phyloP scores from a whole-genome alignment of 495 filamentous ascomycete species.

The Neurospora sp. region DNA sequence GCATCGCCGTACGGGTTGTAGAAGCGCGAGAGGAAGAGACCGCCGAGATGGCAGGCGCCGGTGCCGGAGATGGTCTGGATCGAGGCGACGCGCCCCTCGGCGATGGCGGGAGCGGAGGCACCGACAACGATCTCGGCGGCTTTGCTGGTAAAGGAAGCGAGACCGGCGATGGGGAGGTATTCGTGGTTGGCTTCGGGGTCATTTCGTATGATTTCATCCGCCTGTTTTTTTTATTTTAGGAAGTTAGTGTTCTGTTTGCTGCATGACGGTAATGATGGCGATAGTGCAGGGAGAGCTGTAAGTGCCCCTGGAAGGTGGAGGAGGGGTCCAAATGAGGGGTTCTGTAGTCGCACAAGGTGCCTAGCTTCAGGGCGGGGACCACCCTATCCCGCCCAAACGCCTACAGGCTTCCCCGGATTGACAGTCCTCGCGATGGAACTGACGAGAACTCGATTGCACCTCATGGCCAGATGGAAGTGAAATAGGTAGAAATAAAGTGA shows the following conservation, averaged over 20 bases:
- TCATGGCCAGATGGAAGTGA: neutral
- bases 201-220: conserved; percentile 74
- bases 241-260: conserved; percentile 11
- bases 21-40: conserved; percentile 74
- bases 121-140: conserved; percentile 87
- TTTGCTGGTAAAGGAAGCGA: conserved; percentile 72
- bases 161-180: conserved; percentile 92
- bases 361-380: conserved; percentile 23
- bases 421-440: neutral
- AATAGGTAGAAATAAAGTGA: neutral
- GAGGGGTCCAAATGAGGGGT: neutral
- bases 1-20: conserved; percentile 49
- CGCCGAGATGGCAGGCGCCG: conserved; percentile 80
- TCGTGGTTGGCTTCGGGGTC: conserved; percentile 93
- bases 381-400: neutral
- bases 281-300: conserved; percentile 5
- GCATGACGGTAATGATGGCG: neutral
- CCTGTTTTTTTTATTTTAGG: conserved; percentile 43
- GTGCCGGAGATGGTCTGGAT: conserved; percentile 86
- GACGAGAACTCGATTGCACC: neutral
- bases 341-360: neutral
- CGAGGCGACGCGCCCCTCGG: conserved; percentile 68
- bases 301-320: neutral
- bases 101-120: conserved; percentile 64
- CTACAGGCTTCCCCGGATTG: neutral